Evolutionary conservation across 148 eudicot species (phyloP).

Genomic region (Rhododendron williamsianum): DNA sequence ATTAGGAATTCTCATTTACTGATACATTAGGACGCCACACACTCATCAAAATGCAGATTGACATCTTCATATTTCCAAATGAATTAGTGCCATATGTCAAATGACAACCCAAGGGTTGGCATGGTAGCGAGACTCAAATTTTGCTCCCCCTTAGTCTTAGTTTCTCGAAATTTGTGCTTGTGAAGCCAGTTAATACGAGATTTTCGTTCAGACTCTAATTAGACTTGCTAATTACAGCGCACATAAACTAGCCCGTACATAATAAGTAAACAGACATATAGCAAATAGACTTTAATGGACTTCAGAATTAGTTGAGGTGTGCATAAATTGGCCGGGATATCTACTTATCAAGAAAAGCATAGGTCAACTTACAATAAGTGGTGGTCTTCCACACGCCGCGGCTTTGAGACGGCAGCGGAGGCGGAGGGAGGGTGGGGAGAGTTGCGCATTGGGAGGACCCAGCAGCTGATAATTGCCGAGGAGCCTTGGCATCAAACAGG

Average conservation of each 20-base stretch:
- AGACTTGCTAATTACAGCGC: background rate
- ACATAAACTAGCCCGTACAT: background rate
- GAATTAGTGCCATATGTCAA: background rate
- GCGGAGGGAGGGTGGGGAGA: constrained; percentile 56
- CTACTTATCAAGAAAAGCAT: background rate
- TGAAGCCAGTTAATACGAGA: background rate
- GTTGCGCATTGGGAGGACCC: constrained; percentile 56
- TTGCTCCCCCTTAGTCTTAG: background rate
- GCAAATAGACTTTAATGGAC: background rate
- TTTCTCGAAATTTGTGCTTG: background rate
- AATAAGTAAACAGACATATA: background rate
- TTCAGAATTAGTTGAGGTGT: background rate
- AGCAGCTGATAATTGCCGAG: constrained; percentile 44
- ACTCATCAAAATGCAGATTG: background rate
- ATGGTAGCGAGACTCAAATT: background rate
- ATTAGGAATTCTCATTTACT: background rate
- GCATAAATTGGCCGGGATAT: rapidly evolving
- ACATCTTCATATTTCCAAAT: background rate
- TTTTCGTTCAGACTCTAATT: background rate
- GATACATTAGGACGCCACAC: background rate
- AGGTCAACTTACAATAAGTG: constrained; percentile 40
- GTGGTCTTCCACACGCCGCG: constrained; percentile 43
- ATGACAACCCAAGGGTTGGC: background rate
- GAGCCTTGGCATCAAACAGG: constrained; percentile 37
- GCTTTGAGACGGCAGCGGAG: constrained; percentile 34